Evolutionary conservation across 768 basidiomycete species (phyloP), one percentile per base, ranked within the genome.

Genomic region (Xerocomus spinulosus): DNA sequence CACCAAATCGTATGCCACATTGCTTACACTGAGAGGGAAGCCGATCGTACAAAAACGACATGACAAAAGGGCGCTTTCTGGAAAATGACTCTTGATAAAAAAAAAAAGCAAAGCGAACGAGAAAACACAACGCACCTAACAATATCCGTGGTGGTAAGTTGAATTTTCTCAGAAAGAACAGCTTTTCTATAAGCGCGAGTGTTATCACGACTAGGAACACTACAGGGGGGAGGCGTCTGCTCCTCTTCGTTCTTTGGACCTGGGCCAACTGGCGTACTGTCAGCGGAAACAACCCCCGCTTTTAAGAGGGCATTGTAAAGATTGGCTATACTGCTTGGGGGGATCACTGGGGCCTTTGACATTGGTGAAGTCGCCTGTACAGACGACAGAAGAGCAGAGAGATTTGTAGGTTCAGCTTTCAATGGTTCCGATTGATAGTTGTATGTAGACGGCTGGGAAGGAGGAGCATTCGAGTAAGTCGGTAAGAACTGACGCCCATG

Each of bases 21-120:
- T 97, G 94, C 69, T 85, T 92, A 76, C 95, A 99, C 69, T 92
- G 87, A 28, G 80, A 72, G 20, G 84, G 77, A 30, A 93, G 75
- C 48, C 81, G 81, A 46, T 81, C 77, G 60, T 92, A 92, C 51
- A 95, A 67, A 48, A 92, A 74, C 28, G 82, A 72, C 44, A 78
- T 70, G 45, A 88, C 75, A 20, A 73, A 70, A 3, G 87, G 78
- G 17, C 79, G 80, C 52, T 67, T 68, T 55, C 66, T 67, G 34
- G 21, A 46, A 54, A 74, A 73, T 24, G 32, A 17, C 40, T 34
- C 14, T 37, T 23, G 53, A 17, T 28, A 48, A 43, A 48, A 42
- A 2, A 18, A 9, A 9, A 9, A n/a, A 37, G 20, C n/a, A 10
- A 9, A 21, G 30, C n/a, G n/a, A n/a, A n/a, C n/a, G 25, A 5